Percentiles rank a stretch among this genome's conserved stretches.
Evolutionary conservation across 139 green algal genomes (phyloP).

Genomic region (Picochlorum sp.): DNA sequence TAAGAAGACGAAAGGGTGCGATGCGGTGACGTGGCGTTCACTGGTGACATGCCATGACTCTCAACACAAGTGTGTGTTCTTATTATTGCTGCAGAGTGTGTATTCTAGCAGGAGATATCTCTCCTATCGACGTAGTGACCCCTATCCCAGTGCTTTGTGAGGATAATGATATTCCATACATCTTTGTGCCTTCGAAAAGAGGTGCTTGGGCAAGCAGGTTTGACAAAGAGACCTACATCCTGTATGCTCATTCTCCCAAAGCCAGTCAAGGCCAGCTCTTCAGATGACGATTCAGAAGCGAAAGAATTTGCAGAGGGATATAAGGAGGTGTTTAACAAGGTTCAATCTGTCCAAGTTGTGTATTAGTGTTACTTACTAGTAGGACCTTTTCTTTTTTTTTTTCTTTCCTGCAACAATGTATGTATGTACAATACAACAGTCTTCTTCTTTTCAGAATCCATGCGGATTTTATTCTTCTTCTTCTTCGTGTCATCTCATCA

Average conservation of each 20-base stretch:
- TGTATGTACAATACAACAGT: too few species aligned
- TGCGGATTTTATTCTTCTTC: too few species aligned
- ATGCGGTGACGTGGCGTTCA: background rate
- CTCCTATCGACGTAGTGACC: slow-evolving; percentile 94
- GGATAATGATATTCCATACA: slow-evolving; percentile 88
- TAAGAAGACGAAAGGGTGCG: slow-evolving; percentile 85
- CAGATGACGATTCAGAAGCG: slow-evolving; percentile 13
- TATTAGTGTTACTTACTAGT: slow-evolving; percentile 9
- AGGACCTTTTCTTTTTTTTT: background rate
- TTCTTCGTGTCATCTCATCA: too few species aligned
- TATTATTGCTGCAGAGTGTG: slow-evolving; percentile 58
- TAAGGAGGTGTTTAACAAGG: slow-evolving; percentile 22
- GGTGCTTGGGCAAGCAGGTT: slow-evolving; percentile 83
- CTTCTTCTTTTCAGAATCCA: too few species aligned
- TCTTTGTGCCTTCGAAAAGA: slow-evolving; percentile 94
- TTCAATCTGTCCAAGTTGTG: slow-evolving; percentile 14
- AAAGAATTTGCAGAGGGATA: slow-evolving; percentile 24
- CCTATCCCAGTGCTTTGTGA: slow-evolving; percentile 96
- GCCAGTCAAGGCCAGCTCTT: slow-evolving; percentile 20
- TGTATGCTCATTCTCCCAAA: slow-evolving; percentile 91
- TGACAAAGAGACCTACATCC: slow-evolving; percentile 93
- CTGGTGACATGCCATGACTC: background rate
- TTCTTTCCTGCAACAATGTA: too few species aligned
- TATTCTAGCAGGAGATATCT: slow-evolving; percentile 95
- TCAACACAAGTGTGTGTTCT: background rate